A percentile compares a stretch with the other conserved stretches of the same genome.
Evolutionary conservation across 768 basidiomycete species (phyloP).

Genomic region (Boletus coccyginus): DNA sequence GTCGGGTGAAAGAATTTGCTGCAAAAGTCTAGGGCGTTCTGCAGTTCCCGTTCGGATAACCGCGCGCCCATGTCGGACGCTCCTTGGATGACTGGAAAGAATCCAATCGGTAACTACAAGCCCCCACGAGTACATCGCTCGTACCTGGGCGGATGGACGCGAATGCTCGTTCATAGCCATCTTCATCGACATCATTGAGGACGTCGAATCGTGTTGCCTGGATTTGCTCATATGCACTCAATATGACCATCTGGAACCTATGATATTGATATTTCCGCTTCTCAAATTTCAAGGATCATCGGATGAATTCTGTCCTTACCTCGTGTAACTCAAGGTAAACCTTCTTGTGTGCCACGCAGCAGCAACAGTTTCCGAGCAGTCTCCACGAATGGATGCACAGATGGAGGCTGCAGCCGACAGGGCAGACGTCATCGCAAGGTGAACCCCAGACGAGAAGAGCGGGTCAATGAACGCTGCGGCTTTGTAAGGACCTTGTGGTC

Average conservation of each 20-base stretch:
- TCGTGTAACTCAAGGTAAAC: constrained; percentile 46
- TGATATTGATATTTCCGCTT: not conserved
- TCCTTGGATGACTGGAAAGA: constrained; percentile 67
- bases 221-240: constrained; percentile 46
- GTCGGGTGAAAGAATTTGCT: constrained; percentile 70
- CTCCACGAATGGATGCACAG: constrained; percentile 45
- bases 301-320: constrained; percentile 27
- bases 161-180: constrained; percentile 45
- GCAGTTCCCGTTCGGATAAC: constrained; percentile 70
- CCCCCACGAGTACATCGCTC: not conserved
- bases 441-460: constrained; percentile 58
- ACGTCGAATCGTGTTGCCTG: constrained; percentile 37
- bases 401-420: constrained; percentile 47
- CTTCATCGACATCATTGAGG: constrained; percentile 40
- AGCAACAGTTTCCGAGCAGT: constrained; percentile 42
- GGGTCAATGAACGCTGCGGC: constrained; percentile 57
- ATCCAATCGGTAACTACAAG: not conserved
- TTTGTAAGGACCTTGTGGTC: not conserved
- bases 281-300: not conserved
- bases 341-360: constrained; percentile 43
- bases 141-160: constrained; percentile 40
- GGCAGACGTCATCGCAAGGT: constrained; percentile 49
- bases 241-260: constrained; percentile 38
- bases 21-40: constrained; percentile 76
- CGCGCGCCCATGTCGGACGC: constrained; percentile 72